Percentiles rank a stretch among this genome's conserved stretches.
Evolutionary conservation across 2,329 filamentous ascomycete species (phyloP).

Genomic region (Apiospora kogelbergensis): DNA sequence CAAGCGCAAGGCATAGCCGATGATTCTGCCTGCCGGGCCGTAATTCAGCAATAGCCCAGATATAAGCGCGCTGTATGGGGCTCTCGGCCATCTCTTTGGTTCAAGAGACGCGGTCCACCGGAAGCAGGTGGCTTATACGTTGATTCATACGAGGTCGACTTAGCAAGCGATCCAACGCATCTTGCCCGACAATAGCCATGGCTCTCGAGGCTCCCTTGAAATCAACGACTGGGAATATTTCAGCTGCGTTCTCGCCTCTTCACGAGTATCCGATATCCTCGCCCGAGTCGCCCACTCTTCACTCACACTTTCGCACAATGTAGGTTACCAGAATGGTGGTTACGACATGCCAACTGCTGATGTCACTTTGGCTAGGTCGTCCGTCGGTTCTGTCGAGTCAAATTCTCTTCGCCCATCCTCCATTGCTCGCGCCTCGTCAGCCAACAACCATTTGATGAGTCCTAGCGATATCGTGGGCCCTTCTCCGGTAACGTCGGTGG

Average conservation of each 20-base stretch:
- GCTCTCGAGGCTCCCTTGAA: conserved; percentile 63
- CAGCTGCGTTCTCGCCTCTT: conserved; percentile 53
- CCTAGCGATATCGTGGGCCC: conserved; percentile 73
- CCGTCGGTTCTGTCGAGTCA: conserved; percentile 44
- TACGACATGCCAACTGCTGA: neutral
- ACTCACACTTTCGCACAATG: conserved; percentile 52
- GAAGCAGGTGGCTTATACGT: neutral
- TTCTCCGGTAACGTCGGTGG: conserved; percentile 82
- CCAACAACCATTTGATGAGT: conserved; percentile 54
- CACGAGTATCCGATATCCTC: conserved; percentile 57
- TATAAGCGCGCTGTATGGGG: conserved; percentile 16
- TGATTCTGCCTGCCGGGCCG: neutral
- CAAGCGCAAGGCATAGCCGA: conserved; percentile 7
- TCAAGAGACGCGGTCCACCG: conserved; percentile 2
- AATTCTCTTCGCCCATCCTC: conserved; percentile 53
- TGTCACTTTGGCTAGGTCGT: conserved; percentile 21
- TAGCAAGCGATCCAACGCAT: neutral
- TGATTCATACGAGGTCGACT: conserved; percentile 2
- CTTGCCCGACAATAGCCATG: conserved; percentile 39
- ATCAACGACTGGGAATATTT: conserved; percentile 59
- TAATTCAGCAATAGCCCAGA: neutral
- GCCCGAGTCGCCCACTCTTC: conserved; percentile 49
- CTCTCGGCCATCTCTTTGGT: conserved; percentile 10
- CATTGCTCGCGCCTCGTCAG: conserved; percentile 41
- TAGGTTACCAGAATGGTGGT: conserved; percentile 34